These are phyloP conservation scores for Oryza glaberrima DNA, from an alignment of 176 grass and related monocot species.

Conservation along the genomic window DNA sequence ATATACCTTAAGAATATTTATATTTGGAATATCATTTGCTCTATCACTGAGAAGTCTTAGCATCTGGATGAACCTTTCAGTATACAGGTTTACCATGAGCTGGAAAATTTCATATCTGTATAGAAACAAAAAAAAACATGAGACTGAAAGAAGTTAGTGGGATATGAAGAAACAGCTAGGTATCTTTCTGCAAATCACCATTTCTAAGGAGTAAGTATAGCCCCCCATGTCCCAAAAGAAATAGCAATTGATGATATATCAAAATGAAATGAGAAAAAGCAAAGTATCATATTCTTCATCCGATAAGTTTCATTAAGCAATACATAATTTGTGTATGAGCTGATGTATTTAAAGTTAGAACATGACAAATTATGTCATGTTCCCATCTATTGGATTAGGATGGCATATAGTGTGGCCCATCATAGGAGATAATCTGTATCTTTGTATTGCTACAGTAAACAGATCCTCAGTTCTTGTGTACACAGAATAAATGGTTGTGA, in stretches of 20 bases:
- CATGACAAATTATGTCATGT: neutral
- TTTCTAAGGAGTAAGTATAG: neutral
- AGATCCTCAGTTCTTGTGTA: conserved; percentile 1
- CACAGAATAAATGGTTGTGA: conserved; percentile 28
- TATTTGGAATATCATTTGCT: conserved; percentile 93
- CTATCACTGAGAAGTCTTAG: conserved; percentile 96
- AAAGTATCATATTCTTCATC: conserved; percentile 12
- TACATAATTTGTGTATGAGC: conserved; percentile 27
- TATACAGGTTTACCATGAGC: conserved; percentile 97
- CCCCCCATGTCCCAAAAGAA: neutral
- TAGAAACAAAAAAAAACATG: conserved; percentile 41
- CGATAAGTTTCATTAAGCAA: conserved; percentile 7
- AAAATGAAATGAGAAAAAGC: conserved; percentile 35
- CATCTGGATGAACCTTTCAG: conserved; percentile 94
- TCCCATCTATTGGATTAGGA: conserved; percentile 15
- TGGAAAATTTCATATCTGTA: conserved; percentile 99
- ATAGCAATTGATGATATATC: conserved; percentile 22
- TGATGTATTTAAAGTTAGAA: conserved; percentile 20
- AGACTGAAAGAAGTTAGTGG: conserved; percentile 30
- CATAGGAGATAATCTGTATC: conserved; percentile 3
- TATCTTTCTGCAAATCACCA: conserved; percentile 4
- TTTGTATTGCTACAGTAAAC: conserved; percentile 22
- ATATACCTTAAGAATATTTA: conserved; percentile 93
- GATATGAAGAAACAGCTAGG: conserved; percentile 23
- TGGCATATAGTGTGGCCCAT: neutral